phyloP scores from a whole-genome alignment of 495 filamentous ascomycete species.

The Penicillium tannophilum region DNA sequence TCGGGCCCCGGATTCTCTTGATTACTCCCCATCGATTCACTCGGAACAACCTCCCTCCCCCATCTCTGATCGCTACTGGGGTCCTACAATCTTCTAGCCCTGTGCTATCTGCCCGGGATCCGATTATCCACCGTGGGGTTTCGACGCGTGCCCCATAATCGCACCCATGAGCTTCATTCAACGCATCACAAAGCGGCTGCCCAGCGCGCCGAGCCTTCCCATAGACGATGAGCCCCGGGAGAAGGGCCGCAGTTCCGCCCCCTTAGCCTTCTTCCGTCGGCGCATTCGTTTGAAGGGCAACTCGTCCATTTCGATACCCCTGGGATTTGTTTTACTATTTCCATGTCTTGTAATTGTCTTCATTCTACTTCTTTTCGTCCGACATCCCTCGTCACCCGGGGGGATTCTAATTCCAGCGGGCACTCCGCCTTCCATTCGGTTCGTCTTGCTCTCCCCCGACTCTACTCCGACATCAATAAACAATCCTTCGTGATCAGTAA shows the following conservation, averaged over 20 bases:
- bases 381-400: constrained; percentile 81
- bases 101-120: constrained; percentile 27
- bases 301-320: constrained; percentile 89
- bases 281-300: constrained; percentile 93
- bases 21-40: constrained; percentile 8
- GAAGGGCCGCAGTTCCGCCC: constrained; percentile 53
- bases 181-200: constrained; percentile 64
- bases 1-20: not conserved
- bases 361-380: constrained; percentile 86
- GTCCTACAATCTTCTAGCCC: constrained; percentile 16
- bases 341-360: constrained; percentile 89
- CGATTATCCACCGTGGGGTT: constrained; percentile 28
- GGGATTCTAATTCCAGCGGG: constrained; percentile 87
- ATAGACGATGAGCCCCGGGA: constrained; percentile 59
- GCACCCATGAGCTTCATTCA: constrained; percentile 64
- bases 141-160: constrained; percentile 26
- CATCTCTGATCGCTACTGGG: constrained; percentile 15
- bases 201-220: constrained; percentile 60
- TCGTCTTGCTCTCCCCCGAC: constrained; percentile 28
- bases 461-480: not conserved
- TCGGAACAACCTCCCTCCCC: constrained; percentile 12
- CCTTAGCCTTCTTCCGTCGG: constrained; percentile 82
- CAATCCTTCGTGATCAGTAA: not conserved
- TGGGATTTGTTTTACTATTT: constrained; percentile 91
- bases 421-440: constrained; percentile 90